Evolutionary conservation across 495 filamentous ascomycete genomes (phyloP).

Genomic region (Penicillium fimorum): DNA sequence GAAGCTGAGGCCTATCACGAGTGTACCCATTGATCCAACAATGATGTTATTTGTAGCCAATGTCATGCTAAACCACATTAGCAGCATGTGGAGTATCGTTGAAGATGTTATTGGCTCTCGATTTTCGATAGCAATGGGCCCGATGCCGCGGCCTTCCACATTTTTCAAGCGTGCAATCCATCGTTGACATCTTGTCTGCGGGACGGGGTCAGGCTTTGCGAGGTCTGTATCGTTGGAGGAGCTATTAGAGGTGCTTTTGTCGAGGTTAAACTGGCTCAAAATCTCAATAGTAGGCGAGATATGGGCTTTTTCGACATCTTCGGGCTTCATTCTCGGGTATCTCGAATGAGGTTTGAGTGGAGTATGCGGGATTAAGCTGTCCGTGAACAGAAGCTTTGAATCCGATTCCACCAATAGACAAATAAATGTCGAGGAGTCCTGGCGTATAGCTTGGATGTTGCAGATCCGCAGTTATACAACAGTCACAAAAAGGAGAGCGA

Average conservation of each 20-base stretch:
- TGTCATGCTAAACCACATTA: conserved; percentile 75
- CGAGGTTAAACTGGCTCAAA: conserved; percentile 19
- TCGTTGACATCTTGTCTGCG: conserved; percentile 26
- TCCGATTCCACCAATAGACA: neutral
- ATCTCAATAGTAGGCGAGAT: conserved; percentile 19
- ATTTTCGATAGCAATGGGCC: conserved; percentile 59
- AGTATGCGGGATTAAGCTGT: neutral
- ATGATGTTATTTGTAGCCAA: conserved; percentile 70
- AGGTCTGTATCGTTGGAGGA: conserved; percentile 17
- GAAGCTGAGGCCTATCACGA: conserved; percentile 64
- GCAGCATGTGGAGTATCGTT: conserved; percentile 56
- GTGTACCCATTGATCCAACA: conserved; percentile 65
- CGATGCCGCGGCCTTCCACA: conserved; percentile 68
- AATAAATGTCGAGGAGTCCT: neutral
- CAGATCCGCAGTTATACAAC: conserved; percentile 3
- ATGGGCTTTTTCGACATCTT: conserved; percentile 27
- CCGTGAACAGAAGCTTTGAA: neutral
- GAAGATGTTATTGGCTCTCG: conserved; percentile 35
- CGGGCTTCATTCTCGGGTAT: conserved; percentile 15
- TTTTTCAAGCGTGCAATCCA: conserved; percentile 43
- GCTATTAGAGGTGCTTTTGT: conserved; percentile 20
- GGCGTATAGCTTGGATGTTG: conserved; percentile 6
- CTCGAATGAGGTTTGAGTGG: neutral
- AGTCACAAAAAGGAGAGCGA: neutral
- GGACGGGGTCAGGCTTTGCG: conserved; percentile 12